These are phyloP conservation scores for Metroxylon sagu DNA, from an alignment of 176 grass and related monocot genomes.

Conservation along the genomic window DNA sequence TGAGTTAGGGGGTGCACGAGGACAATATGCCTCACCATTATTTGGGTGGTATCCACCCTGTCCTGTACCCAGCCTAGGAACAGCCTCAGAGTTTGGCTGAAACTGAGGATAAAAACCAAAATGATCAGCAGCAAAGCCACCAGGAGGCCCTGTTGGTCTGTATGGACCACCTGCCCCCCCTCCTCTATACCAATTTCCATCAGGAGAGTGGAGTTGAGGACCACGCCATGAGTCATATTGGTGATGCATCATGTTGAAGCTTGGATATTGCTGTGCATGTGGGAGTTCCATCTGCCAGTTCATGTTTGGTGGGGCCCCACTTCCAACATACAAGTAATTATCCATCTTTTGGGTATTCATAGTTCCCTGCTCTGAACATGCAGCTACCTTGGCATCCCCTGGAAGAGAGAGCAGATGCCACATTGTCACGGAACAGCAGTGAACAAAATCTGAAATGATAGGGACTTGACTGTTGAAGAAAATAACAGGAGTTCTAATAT, in stretches of 20 bases:
- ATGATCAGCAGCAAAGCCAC: conserved; percentile 50
- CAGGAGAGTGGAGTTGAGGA: conserved; percentile 49
- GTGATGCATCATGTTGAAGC: conserved; percentile 14
- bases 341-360: conserved; percentile 51
- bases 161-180: conserved; percentile 42
- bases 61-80: conserved; percentile 29
- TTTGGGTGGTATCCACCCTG: conserved; percentile 46
- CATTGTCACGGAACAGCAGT: no score
- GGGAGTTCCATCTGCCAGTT: conserved; percentile 32
- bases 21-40: conserved; percentile 45
- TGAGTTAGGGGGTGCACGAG: conserved; percentile 38
- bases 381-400: conserved; percentile 35
- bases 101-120: conserved; percentile 62
- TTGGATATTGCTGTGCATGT: conserved; percentile 34
- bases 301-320: conserved; percentile 19
- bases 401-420: conserved; percentile 16
- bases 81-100: conserved; percentile 50
- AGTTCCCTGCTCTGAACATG: conserved; percentile 25
- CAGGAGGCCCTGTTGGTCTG: conserved; percentile 36
- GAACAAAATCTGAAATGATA: not conserved
- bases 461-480: not conserved
- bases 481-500: no score
- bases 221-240: conserved; percentile 67
- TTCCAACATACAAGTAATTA: conserved; percentile 21
- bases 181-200: conserved; percentile 72